A percentile compares a stretch with the other conserved stretches of the same genome.
phyloP scores from a whole-genome alignment of 2,329 filamentous ascomycete genomes.

The Endothia cerciana region DNA sequence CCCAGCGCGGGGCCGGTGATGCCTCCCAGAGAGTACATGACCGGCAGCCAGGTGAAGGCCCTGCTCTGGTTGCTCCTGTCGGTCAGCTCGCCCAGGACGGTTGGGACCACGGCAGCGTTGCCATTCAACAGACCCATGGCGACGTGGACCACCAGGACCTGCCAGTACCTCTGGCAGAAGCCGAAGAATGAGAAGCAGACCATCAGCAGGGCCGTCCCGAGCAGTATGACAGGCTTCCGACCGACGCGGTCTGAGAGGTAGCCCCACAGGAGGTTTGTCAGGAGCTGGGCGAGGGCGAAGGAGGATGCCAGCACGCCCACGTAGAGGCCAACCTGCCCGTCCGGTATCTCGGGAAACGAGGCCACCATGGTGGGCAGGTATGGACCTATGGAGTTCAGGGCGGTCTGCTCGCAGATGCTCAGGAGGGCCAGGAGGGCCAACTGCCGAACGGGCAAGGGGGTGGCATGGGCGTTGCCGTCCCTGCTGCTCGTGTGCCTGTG shows the following conservation, averaged over 20 bases:
- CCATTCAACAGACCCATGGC: constrained; percentile 94
- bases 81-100: constrained; percentile 91
- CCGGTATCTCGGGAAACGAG: constrained; percentile 78
- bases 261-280: constrained; percentile 91
- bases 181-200: constrained; percentile 85
- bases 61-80: constrained; percentile 92
- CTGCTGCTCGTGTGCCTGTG: constrained; percentile 34
- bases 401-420: constrained; percentile 91
- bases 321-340: constrained; percentile 76
- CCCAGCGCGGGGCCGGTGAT: constrained; percentile 94
- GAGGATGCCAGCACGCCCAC: constrained; percentile 88
- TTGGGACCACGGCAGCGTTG: constrained; percentile 92
- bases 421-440: constrained; percentile 85
- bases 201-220: constrained; percentile 82
- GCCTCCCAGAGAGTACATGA: constrained; percentile 93
- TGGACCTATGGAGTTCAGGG: constrained; percentile 92
- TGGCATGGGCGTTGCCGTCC: constrained; percentile 51
- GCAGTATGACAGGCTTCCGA: constrained; percentile 79
- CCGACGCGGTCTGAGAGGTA: constrained; percentile 80
- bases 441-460: constrained; percentile 81
- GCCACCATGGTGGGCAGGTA: constrained; percentile 93
- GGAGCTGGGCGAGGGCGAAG: constrained; percentile 90
- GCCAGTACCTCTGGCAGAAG: constrained; percentile 80
- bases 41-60: constrained; percentile 91
- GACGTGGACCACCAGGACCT: constrained; percentile 83